Base-by-base conservation (phyloP, 2,329 filamentous ascomycete species). In the Beauveria australis region DNA sequence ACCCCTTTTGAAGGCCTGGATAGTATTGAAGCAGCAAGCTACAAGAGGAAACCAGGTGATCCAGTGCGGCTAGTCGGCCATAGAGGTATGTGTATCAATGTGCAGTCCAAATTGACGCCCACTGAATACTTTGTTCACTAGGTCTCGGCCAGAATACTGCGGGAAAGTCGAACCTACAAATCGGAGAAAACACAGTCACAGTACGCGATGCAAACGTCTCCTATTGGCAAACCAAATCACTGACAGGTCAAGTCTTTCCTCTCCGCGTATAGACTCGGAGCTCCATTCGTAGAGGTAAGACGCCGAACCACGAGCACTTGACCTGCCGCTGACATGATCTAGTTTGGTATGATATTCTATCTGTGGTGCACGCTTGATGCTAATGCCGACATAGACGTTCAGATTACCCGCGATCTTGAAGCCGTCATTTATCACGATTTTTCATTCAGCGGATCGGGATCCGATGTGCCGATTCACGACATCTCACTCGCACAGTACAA, bases 381-480 rank as follows among this genome's bases (percentile, higher is more conserved):
- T 60, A 55, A 60, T 16, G 3, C n/a, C 3, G 1, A 2, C 22
- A 26, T 16, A 71, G 75, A 78, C 65, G 69, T 76, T 2, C 76
- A 78, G 62, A 64, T 78, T 18, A 77, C 76, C 1, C 71, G 70
- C 63, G 76, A 78, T 53, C 64, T 70, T 43, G 65, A 73, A 12
- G 73, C 76, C 2, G 69, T 78, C 12, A 69, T 76, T 18, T 77
- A 73, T 54, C 75, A 77, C 62, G 74, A 77, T 62, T 77, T 76
- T 56, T 71, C 71, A 2, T 62, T 78, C 6, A 76, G 74, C 62
- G 75, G 78, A 61, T 70, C 72, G 5, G 75, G 76, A 2, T 73
- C 73, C 4, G 75, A 78, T 62, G 65, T 72, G 37, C 70, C 75
- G 16, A 69, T 77, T 19, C 73, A 78, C 63, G 70, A 70, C 54